A percentile compares a stretch with the other conserved stretches of the same genome.
phyloP scores from a whole-genome alignment of 2,329 filamentous ascomycete species.

The Plectosphaerella cucumerina region DNA sequence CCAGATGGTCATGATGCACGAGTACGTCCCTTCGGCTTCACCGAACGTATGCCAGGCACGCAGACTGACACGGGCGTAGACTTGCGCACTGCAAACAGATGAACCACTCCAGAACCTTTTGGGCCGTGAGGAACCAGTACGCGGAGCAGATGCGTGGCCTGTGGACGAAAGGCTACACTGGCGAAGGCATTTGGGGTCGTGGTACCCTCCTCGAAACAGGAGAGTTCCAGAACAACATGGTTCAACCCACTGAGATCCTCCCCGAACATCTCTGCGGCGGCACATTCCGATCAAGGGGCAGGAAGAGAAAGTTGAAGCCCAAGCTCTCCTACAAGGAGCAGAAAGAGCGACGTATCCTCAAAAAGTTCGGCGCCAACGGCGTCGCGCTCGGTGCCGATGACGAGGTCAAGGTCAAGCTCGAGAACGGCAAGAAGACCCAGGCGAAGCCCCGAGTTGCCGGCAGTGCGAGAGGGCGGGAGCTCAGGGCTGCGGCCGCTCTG shows the following conservation, averaged over 20 bases:
- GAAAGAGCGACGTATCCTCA: constrained; percentile 67
- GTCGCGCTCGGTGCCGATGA: constrained; percentile 67
- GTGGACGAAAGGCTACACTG: constrained; percentile 68
- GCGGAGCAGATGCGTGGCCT: constrained; percentile 66
- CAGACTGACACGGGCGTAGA: constrained; percentile 40
- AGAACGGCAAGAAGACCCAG: constrained; percentile 58
- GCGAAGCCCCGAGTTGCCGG: constrained; percentile 70
- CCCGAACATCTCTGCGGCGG: constrained; percentile 77
- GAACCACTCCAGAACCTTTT: constrained; percentile 82
- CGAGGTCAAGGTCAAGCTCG: constrained; percentile 58
- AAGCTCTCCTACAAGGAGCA: constrained; percentile 65
- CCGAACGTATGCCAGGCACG: background rate
- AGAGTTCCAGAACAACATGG: constrained; percentile 50
- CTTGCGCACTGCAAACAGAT: constrained; percentile 86
- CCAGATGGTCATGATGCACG: constrained; percentile 95
- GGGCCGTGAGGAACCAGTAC: constrained; percentile 72
- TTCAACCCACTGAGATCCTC: constrained; percentile 50
- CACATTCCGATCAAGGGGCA: constrained; percentile 59
- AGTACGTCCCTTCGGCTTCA: constrained; percentile 34
- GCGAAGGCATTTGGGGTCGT: constrained; percentile 79
- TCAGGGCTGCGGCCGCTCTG: constrained; percentile 72
- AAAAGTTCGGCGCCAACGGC: constrained; percentile 72
- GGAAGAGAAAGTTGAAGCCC: constrained; percentile 50
- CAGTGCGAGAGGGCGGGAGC: constrained; percentile 69
- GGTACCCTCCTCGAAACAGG: constrained; percentile 61